These are phyloP conservation scores for Fusarium chaquense DNA, from an alignment of 2,329 filamentous ascomycete species.

Conservation along the genomic window DNA sequence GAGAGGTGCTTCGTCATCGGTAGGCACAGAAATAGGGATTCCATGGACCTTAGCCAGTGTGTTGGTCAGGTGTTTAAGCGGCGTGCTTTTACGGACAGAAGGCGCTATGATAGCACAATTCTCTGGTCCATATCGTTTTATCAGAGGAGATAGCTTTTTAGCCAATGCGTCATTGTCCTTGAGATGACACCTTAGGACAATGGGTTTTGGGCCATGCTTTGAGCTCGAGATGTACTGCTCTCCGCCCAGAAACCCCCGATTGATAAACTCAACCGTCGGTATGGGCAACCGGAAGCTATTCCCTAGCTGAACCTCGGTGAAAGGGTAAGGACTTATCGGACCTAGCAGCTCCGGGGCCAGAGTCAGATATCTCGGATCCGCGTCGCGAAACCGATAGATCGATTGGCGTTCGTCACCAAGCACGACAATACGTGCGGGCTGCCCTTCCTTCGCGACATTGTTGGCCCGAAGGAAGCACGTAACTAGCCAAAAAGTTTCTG, in stretches of 20 bases:
- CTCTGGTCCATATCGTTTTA: slow-evolving; percentile 37
- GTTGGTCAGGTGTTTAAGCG: slow-evolving; percentile 11
- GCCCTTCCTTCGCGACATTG: slow-evolving; percentile 20
- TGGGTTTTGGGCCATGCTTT: slow-evolving; percentile 47
- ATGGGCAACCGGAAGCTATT: slow-evolving; percentile 48
- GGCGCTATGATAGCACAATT: slow-evolving; percentile 34
- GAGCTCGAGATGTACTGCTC: slow-evolving; percentile 48
- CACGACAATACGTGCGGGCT: slow-evolving; percentile 42
- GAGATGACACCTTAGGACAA: slow-evolving; percentile 41
- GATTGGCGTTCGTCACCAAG: slow-evolving; percentile 51
- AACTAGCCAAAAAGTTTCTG: slow-evolving; percentile 45
- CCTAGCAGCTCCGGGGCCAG: slow-evolving; percentile 40
- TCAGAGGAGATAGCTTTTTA: slow-evolving; percentile 31
- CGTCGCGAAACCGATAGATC: slow-evolving; percentile 48
- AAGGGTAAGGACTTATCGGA: slow-evolving; percentile 40
- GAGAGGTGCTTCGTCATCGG: slow-evolving; percentile 42
- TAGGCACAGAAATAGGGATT: slow-evolving; percentile 42
- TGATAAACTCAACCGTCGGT: slow-evolving; percentile 45
- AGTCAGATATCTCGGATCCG: slow-evolving; percentile 48
- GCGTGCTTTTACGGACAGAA: background rate
- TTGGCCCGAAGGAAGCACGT: slow-evolving; percentile 45
- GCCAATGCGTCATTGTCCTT: slow-evolving; percentile 28
- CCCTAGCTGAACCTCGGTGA: slow-evolving; percentile 32
- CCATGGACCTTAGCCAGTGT: slow-evolving; percentile 9
- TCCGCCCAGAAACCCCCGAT: slow-evolving; percentile 45